Base-by-base conservation (phyloP, 352 stramenopile species). In the Phytopythium oedochilum region DNA sequence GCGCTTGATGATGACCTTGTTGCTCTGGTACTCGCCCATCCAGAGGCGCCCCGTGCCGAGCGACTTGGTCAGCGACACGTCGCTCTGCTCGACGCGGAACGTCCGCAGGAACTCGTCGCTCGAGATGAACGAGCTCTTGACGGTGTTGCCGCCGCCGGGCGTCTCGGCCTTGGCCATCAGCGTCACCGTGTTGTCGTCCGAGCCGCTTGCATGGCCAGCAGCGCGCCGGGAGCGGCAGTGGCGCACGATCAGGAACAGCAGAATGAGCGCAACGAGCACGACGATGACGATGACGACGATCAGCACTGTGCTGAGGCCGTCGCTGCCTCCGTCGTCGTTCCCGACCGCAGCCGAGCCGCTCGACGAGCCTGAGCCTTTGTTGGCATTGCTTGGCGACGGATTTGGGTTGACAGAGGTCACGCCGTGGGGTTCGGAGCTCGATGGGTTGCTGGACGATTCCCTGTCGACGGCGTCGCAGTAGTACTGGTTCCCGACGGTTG, bases 1-100 rank as follows among this genome's bases (percentile, higher is more conserved):
- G 31, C 81, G 81, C 66, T 92, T 92, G 51, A 89, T 61, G 26
- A 88, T 65, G 22, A 92, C 78, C 50, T 86, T 86, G 14, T 56
- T 55, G 44, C 61, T 59, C 14, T 69, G 51, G 50, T 86, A 88
- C 36, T 89, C 73, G 47, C 78, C 78, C 45, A 81, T 59, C 70
- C 73, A 92, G 12, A 88, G 56, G 17, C 70, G 66, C 0, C 73
- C 74, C 9, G 64, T 70, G 15, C 81, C 79, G 12, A 78, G 44
- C 6, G 75, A 73, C 46, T 86, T 89, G 23, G 58, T 77, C 14
- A 89, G 54, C 23, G 66, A 60, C 22, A 92, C 68, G n/a, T 84
- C 72, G 32, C 68, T 73, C 35, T 76, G 72, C 50, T 78, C 71
- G 10, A 92, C 46, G 0, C 73, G 65, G 38, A 89, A 72, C 4